Base-by-base conservation (phyloP, 2,329 filamentous ascomycete genomes). In the Beauveria asiatica region DNA sequence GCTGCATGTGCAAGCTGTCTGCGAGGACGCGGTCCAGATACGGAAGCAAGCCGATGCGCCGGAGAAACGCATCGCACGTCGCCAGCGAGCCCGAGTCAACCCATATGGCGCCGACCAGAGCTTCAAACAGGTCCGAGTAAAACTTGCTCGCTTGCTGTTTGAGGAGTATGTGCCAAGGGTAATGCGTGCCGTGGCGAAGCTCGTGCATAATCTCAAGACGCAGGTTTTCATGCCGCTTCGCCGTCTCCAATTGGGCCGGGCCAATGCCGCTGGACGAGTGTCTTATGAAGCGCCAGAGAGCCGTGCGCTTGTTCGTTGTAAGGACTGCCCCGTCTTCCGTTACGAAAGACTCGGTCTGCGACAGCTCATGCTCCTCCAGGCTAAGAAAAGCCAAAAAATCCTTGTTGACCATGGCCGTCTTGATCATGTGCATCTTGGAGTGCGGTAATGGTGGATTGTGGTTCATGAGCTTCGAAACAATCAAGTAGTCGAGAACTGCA, bases 101-200 rank as follows among this genome's bases (percentile, higher is more conserved):
- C 78, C 89, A 97, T 0, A 97, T 80, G 0, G 92, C 92, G 0
- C 90, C 93, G 0, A 97, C 72, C 0, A 95, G 70, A 37, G 84
- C 83, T 74, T 97, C 93, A 10, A 97, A 78, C 8, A 97, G 74
- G 70, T 97, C 92, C 0, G 88, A 93, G 72, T 88, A 87, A 71
- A 90, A 89, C 69, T 97, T 97, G 17, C 83, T 83, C 0, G 86
- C 80, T 16, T 80, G 78, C 1, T 95, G 76, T 0, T 81, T 78
- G 0, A 84, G 78, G 1, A 97, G 81, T 0, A 84, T 72, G 1
- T 82, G 77, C 93, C 93, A 97, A 0, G 93, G 94, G 67, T 92
- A 95, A 17, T 75, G 71, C 0, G 64, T 63, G 0, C 81, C 82
- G 0, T 71, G 52, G 1, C 73, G 53, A 10, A 96, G 74, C 0